phyloP scores from a whole-genome alignment of 23 red algal genomes.

The Gracilaria caudata region DNA sequence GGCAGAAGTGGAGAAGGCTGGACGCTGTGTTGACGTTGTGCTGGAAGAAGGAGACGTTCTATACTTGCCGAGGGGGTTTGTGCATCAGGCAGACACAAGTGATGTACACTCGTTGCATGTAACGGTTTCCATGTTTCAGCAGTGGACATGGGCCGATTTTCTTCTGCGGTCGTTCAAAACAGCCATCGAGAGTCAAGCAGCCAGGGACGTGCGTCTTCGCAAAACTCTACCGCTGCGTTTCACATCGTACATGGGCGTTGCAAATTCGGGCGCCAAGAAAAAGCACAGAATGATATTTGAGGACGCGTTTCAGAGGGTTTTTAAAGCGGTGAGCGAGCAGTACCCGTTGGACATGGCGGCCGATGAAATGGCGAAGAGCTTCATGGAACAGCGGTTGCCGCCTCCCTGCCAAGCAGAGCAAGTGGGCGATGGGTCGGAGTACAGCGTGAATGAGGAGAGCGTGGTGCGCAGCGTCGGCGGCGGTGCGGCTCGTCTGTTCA shows the following conservation, averaged over 20 bases:
- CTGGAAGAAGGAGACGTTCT: constrained; percentile 65
- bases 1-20: constrained; percentile 41
- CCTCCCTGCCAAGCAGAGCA: constrained; percentile 17
- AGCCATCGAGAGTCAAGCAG: constrained; percentile 46
- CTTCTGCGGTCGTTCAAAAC: constrained; percentile 36
- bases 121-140: constrained; percentile 72
- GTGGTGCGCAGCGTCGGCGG: constrained; percentile 1
- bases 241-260: constrained; percentile 49
- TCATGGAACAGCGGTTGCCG: constrained; percentile 62
- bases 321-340: constrained; percentile 28
- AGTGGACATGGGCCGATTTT: constrained; percentile 81
- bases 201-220: constrained; percentile 35
- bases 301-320: background rate
- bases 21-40: constrained; percentile 17
- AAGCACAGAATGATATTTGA: constrained; percentile 31
- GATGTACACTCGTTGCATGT: constrained; percentile 62
- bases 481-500: constrained; percentile 46
- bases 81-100: constrained; percentile 63
- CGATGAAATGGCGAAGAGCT: constrained; percentile 37
- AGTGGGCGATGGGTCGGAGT: background rate
- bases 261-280: background rate
- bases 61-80: constrained; percentile 70
- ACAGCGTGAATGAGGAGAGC: background rate
- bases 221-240: constrained; percentile 52
- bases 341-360: constrained; percentile 57